These are phyloP conservation scores for Diaporthe ampelina DNA, from an alignment of 2,329 filamentous ascomycete species.

Conservation along the genomic window DNA sequence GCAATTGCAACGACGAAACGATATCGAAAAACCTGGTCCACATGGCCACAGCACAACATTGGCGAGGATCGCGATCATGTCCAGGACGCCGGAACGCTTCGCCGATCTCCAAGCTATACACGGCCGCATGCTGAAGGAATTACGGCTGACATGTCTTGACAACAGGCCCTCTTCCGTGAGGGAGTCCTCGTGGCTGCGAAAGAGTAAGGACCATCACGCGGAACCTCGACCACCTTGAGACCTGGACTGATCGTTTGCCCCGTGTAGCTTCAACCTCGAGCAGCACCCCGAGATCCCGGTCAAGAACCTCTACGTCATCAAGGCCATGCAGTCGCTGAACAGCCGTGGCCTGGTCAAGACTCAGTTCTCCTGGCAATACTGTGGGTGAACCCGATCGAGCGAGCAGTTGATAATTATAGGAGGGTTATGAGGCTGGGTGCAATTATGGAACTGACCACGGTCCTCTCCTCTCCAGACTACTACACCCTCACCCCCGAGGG, in stretches of 20 bases:
- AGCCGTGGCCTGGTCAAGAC: conserved; percentile 99
- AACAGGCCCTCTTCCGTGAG: conserved; percentile 85
- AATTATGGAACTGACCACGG: conserved; percentile 10
- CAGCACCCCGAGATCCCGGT: conserved; percentile 99
- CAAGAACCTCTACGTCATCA: conserved; percentile 99
- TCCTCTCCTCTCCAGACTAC: conserved; percentile 73
- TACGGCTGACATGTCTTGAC: conserved; percentile 48
- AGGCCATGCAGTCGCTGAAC: conserved; percentile 98
- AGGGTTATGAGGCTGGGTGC: background rate
- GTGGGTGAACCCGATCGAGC: conserved; percentile 35
- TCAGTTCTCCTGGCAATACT: conserved; percentile 99
- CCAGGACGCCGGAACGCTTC: conserved; percentile 2
- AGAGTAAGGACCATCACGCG: conserved; percentile 62
- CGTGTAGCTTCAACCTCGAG: conserved; percentile 84
- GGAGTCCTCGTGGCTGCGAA: conserved; percentile 97
- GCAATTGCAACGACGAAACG: conserved; percentile 29
- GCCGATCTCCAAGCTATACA: background rate
- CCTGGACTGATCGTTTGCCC: conserved; percentile 25
- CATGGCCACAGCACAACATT: conserved; percentile 21
- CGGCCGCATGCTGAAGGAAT: background rate
- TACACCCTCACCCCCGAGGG: conserved; percentile 99
- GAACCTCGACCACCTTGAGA: conserved; percentile 9
- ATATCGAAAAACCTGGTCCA: conserved; percentile 30
- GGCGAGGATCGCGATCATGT: conserved; percentile 29
- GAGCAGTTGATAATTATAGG: background rate